Base-by-base conservation (phyloP, 306 rosid genomes). In the Nissolia schottii region DNA sequence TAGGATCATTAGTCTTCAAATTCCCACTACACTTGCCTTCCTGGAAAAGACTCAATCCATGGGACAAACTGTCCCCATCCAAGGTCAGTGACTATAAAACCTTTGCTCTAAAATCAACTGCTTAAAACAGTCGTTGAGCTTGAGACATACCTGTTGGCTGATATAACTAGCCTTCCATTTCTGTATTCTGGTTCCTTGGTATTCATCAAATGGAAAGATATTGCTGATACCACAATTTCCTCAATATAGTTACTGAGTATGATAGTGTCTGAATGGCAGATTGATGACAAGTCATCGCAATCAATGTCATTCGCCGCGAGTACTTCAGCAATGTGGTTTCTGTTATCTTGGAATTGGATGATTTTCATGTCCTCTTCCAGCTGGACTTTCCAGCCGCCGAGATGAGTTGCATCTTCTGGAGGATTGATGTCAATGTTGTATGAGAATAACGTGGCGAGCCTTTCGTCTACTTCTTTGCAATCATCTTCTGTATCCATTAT, bases 291-390 rank as follows among this genome's bases (percentile, higher is more conserved):
- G 79, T 91, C 96, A 28, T 89, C 84, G 49, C 96, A 94, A 31
- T 91, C 97, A 53, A 91, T 88, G 80, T 94, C 97, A 77, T 91
- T 94, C 59, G 81, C 90, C 0, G 96, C 91, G 40, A 94, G 94
- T 23, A 89, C 91, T 78, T 87, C 91, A 7, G 92, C 85, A 57
- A 94, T 94, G 85, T 91, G 95, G 79, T 91, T 91, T 81, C 87
- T 89, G 85, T 86, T 91, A 83, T 94, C 97, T 72, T 89, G 86
- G 70, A 79, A 82, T 76, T 89, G 92, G 70, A 89, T 77, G 58
- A 4, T 31, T 87, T 81, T 85, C 90, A 86, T 85, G 82, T 83
- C 94, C 63, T 87, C 83, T 86, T 89, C 92, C n/a, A 89, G 80
- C 76, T 82, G 87, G 25, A 80, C 82, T 71, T 86, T 87, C 97